Evolutionary conservation across 306 rosid species (phyloP).

Genomic region (Prosopis cineraria): DNA sequence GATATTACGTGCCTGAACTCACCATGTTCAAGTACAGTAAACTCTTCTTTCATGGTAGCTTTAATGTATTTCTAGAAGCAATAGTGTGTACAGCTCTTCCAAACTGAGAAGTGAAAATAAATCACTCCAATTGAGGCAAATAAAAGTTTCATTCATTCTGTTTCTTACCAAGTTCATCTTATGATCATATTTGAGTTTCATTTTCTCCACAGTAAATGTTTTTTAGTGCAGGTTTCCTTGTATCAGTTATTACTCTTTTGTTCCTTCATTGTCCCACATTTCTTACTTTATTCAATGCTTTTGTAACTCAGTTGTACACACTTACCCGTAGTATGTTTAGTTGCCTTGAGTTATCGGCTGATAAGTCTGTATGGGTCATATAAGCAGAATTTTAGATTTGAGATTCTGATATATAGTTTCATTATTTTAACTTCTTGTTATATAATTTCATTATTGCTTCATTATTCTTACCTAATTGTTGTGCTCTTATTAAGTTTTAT

Average conservation of each 20-base stretch:
- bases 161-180: neutral
- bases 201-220: neutral
- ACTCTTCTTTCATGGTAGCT: constrained; percentile 10
- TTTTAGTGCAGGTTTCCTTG: neutral
- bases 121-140: neutral
- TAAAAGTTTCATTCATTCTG: neutral
- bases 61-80: constrained; percentile 25
- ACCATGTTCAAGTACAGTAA: constrained; percentile 39
- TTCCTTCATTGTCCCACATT: neutral
- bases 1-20: constrained; percentile 17
- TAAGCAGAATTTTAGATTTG: neutral
- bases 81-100: constrained; percentile 36
- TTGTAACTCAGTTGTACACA: neutral
- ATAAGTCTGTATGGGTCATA: neutral
- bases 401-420: neutral
- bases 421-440: neutral
- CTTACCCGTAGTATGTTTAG: neutral
- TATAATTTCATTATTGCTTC: no score
- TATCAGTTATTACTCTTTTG: neutral
- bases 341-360: neutral
- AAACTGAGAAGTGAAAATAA: constrained; percentile 9
- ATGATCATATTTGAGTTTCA: neutral
- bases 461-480: no score
- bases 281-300: neutral
- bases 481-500: neutral